Conservation (phyloP, 2,329 filamentous ascomycete species). For the Fusarium tanahbumbuense region DNA sequence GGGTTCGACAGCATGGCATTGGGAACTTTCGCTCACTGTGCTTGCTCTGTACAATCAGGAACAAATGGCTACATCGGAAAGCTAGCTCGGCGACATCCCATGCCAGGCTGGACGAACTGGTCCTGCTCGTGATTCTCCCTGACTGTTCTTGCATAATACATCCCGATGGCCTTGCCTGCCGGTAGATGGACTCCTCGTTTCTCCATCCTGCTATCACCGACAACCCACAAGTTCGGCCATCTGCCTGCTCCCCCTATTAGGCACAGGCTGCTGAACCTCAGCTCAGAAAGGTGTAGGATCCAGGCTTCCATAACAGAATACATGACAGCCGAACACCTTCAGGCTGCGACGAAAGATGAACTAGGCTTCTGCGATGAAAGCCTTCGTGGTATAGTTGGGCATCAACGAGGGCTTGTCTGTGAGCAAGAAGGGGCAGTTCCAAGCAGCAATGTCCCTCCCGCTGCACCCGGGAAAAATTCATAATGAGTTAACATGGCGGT, state of each 20-base stretch:
- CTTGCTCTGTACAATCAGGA: neutral
- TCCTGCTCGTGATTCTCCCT: neutral
- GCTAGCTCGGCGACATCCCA: neutral
- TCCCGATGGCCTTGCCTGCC: too few species aligned
- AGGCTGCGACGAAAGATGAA: neutral
- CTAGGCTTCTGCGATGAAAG: neutral
- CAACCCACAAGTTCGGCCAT: accelerated
- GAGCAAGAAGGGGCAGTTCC: neutral
- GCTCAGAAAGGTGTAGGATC: neutral
- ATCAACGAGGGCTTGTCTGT: neutral
- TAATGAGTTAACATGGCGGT: too few species aligned
- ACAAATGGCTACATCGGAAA: too few species aligned
- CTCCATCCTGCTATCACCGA: neutral
- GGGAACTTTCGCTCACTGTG: neutral
- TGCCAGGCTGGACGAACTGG: neutral
- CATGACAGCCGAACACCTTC: neutral
- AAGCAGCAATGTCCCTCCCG: accelerated
- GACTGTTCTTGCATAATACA: neutral
- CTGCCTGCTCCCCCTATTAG: too few species aligned
- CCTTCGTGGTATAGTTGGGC: neutral
- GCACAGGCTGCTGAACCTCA: neutral
- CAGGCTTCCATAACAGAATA: neutral
- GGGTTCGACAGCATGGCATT: neutral
- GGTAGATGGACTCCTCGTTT: neutral
- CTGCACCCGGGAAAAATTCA: neutral